Conservation (phyloP, 352 stramenopile species). For the Phytophthora crassamura region DNA sequence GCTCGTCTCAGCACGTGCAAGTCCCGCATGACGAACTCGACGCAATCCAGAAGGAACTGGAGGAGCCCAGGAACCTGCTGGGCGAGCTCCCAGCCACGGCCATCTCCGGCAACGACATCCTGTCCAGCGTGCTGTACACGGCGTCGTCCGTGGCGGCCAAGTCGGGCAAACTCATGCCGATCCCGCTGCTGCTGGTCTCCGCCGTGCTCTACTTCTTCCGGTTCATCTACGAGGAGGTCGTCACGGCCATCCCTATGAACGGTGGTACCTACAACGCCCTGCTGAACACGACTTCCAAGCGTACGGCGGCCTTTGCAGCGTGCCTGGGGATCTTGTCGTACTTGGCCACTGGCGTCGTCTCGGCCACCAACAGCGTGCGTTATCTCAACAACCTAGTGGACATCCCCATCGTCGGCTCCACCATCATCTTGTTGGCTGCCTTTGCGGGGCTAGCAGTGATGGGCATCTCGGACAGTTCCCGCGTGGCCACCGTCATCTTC, state of each 20-base stretch:
- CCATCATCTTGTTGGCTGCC: conserved; percentile 62
- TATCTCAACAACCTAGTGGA: conserved; percentile 80
- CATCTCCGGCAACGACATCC: conserved; percentile 92
- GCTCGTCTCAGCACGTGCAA: conserved; percentile 39
- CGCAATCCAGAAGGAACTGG: conserved; percentile 35
- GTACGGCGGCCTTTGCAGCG: conserved; percentile 81
- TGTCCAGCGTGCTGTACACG: conserved; percentile 83
- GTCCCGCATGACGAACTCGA: conserved; percentile 39
- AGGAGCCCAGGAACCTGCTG: conserved; percentile 43
- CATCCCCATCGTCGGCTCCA: conserved; percentile 48
- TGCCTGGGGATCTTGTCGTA: conserved; percentile 89
- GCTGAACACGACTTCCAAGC: conserved; percentile 90
- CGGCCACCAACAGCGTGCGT: conserved; percentile 61
- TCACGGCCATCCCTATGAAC: conserved; percentile 89
- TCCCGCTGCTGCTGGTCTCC: conserved; percentile 79
- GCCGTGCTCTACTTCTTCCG: conserved; percentile 61
- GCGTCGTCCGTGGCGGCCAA: conserved; percentile 48
- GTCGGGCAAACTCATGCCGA: conserved; percentile 79
- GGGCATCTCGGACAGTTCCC: conserved; percentile 83
- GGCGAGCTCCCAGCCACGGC: conserved; percentile 75
- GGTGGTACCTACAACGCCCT: conserved; percentile 92
- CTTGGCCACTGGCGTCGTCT: conserved; percentile 81
- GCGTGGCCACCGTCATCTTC: conserved; percentile 84
- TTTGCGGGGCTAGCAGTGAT: conserved; percentile 80
- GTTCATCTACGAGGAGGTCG: too few species aligned